Evolutionary conservation across 495 filamentous ascomycete species (phyloP), one percentile per base, ranked within the genome.

Genomic region (Talaromyces thailandensis): DNA sequence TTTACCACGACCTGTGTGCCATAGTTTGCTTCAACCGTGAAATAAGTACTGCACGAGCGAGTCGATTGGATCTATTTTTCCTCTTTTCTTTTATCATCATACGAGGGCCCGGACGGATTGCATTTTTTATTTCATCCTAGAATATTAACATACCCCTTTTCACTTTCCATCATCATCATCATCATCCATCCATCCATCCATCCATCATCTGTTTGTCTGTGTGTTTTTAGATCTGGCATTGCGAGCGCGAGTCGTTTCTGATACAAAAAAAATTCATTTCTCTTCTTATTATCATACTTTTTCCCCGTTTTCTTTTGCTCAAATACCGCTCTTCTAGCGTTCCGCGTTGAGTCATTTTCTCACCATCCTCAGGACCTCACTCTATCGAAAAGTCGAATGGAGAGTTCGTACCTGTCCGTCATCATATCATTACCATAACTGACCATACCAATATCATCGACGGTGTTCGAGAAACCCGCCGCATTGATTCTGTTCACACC

Each of bases 211-310:
- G 45, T 24, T 62, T 62, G 18, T 48, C 16, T 31, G 55, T 57
- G 53, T 56, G 55, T 57, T 69, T 64, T 67, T 66, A 71, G 69
- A 75, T 73, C 75, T 80, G 75, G 77, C 77, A 80, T 80, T 78
- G 76, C 76, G 75, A 77, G 77, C 76, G 77, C 75, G 73, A 79
- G 75, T 76, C 73, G 73, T 75, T 69, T 63, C 68, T 66, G 71
- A 71, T 75, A 67, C 62, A 71, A 66, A 70, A 63, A 60, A 63
- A 58, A 55, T 55, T 58, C 55, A 45, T 68, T 75, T 73, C 56
- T 64, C 61, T 50, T 40, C 35, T 40, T 29, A 59, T 60, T 71
- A 71, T 43, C 40, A 60, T 60, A 43, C 31, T 75, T 70, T 75
- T 67, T 64, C 37, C 64, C 11, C 45, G 21, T 40, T 55, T 57